Evolutionary conservation across 2,329 filamentous ascomycete genomes (phyloP), one percentile per base, ranked within the genome.

Genomic region (Lecanicillium sp.): DNA sequence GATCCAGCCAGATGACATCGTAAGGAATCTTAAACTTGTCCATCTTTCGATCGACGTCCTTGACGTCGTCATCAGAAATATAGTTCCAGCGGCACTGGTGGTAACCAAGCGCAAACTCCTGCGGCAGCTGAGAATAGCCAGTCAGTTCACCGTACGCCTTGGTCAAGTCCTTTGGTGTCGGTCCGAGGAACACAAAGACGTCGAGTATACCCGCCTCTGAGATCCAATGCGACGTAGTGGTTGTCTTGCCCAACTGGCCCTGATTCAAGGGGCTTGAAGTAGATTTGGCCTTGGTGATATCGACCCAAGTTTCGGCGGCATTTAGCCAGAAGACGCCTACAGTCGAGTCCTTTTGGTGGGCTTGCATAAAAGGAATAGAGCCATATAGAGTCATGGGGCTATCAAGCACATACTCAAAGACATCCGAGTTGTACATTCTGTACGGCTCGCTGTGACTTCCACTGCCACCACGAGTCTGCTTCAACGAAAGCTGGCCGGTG

Each of bases 11-110:
- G 53, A 98, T 98, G 47, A 96, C 85, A 62, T 98, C 92, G 65
- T 96, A 98, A 0, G 92, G 92, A 39, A 98, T 95, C 56, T 86
- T 82, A 63, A 81, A 78, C 65, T 92, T 94, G 67, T 96, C 89
- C 67, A 98, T 95, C 59, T 94, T 94, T 48, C 85, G 80, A 58
- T 96, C 89, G 30, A 98, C 90, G 53, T 96, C 89, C 60, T 85
- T 94, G 42, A 98, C 89, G 62, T 98, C 92, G 47, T 95, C 88
- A 52, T 95, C 90, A 1, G 87, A 94, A 41, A 95, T 82, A 57
- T 98, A 98, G 65, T 98, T 98, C 92, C 92, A 98, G 51, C 92
- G 84, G 60, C 92, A 96, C 60, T 98, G 92, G 56, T 98, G 92
- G 62, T 96, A 95, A 11, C 78, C 92, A 48, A 98, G 79, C 2